Evolutionary conservation across 164 flowering plant genomes (phyloP).

Genomic region (Vitis vinifera): DNA sequence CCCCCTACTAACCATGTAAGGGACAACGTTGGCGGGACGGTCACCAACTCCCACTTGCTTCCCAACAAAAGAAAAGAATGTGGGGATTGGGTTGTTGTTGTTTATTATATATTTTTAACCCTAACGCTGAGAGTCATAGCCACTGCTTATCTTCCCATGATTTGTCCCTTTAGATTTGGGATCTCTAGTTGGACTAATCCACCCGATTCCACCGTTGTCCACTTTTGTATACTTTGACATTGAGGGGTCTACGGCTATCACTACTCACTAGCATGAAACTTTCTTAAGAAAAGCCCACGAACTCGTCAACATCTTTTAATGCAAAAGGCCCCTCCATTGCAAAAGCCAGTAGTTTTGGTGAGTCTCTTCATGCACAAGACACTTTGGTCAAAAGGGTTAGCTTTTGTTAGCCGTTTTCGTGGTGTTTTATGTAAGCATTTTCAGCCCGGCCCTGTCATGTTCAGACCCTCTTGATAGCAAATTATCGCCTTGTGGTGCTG

Average conservation of each 20-base stretch:
- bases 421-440: constrained; percentile 7
- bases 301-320: constrained; percentile 34
- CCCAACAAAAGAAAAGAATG: constrained; percentile 41
- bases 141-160: constrained; percentile 15
- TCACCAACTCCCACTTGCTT: constrained; percentile 78
- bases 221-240: constrained; percentile 33
- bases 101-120: neutral
- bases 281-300: constrained; percentile 23
- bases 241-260: constrained; percentile 7
- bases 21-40: constrained; percentile 33
- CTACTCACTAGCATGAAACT: neutral
- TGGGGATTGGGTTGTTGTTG: constrained; percentile 17
- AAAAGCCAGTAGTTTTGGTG: constrained; percentile 21
- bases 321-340: constrained; percentile 17
- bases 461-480: constrained; percentile 8
- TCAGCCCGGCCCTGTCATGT: constrained; percentile 5
- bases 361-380: constrained; percentile 16
- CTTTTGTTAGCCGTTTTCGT: constrained; percentile 14
- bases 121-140: neutral
- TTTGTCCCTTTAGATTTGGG: constrained; percentile 13
- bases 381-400: constrained; percentile 32
- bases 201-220: constrained; percentile 2
- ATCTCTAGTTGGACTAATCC: constrained; percentile 10
- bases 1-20: neutral
- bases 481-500: constrained; percentile 12